These are phyloP conservation scores for Paramecium bursaria DNA, from an alignment of 73 alveolate species.

Conservation along the genomic window DNA sequence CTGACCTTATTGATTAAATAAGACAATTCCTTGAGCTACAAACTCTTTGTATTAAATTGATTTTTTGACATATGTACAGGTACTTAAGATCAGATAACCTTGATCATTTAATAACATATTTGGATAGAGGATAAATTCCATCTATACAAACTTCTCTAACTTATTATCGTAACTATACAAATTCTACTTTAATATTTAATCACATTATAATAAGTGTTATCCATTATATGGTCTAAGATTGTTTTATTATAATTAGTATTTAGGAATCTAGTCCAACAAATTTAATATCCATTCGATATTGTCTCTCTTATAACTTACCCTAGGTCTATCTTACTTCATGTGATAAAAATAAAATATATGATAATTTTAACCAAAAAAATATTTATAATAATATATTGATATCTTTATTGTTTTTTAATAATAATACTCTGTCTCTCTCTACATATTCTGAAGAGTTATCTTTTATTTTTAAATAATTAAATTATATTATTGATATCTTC, in stretches of 20 bases:
- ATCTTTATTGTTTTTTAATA: no score
- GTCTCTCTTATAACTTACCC: constrained; percentile 39
- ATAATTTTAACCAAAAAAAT: no score
- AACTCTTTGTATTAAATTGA: constrained; percentile 48
- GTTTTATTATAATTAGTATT: constrained; percentile 27
- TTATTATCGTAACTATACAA: constrained; percentile 12
- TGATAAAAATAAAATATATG: no score
- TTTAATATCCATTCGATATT: constrained; percentile 57
- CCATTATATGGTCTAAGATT: constrained; percentile 5
- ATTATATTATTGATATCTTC: no score
- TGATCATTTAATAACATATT: constrained; percentile 10
- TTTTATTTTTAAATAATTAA: no score
- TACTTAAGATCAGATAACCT: constrained; percentile 13
- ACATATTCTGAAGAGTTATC: no score
- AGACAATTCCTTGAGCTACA: constrained; percentile 17
- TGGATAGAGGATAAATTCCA: constrained; percentile 32
- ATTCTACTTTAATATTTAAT: constrained; percentile 45
- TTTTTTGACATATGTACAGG: constrained; percentile 1
- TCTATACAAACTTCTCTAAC: neutral
- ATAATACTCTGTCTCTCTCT: no score
- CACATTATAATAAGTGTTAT: constrained; percentile 43
- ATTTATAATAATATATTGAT: no score
- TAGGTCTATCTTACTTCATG: constrained; percentile 32
- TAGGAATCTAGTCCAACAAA: constrained; percentile 50
- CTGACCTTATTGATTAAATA: constrained; percentile 32